Percentiles rank a stretch among this genome's conserved stretches.
Conservation (phyloP, 495 filamentous ascomycete species). For the Thozetella sp. region DNA sequence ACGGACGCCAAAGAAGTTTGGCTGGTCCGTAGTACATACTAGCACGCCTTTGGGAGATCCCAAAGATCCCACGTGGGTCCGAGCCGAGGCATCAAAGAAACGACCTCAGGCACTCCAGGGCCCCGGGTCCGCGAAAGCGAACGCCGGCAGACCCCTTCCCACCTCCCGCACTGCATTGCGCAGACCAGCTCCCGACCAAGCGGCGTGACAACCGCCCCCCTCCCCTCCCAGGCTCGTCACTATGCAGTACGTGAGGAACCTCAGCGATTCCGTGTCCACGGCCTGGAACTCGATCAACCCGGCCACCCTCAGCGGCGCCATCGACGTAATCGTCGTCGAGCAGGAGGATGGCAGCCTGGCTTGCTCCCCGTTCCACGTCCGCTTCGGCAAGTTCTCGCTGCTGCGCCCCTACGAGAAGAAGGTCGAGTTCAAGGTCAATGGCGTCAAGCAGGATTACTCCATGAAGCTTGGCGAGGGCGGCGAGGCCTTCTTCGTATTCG, state of each 20-base stretch:
- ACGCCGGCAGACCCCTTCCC: too few species aligned
- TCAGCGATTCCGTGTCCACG: constrained; percentile 94
- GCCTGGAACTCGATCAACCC: constrained; percentile 99
- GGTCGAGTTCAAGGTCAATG: constrained; percentile 97
- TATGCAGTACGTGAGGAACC: constrained; percentile 98
- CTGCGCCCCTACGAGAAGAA: constrained; percentile 98
- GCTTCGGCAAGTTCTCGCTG: constrained; percentile 97
- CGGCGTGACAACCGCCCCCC: too few species aligned
- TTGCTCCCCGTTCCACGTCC: constrained; percentile 98
- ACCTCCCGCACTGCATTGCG: too few species aligned
- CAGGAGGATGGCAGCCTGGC: constrained; percentile 86
- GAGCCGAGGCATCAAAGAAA: too few species aligned
- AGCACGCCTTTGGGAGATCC: too few species aligned
- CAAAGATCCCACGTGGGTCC: too few species aligned
- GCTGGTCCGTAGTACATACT: too few species aligned
- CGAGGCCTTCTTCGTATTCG: constrained; percentile 98
- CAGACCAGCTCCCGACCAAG: too few species aligned
- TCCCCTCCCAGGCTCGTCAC: constrained; percentile 9
- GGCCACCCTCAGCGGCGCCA: constrained; percentile 93
- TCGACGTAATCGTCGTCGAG: constrained; percentile 98
- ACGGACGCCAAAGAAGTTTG: too few species aligned
- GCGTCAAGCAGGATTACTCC: constrained; percentile 84
- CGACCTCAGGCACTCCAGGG: too few species aligned
- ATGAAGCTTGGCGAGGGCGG: constrained; percentile 99
- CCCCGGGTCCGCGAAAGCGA: too few species aligned